A percentile compares a stretch with the other conserved stretches of the same genome.
These are phyloP conservation scores for Alternaria atra DNA, from an alignment of 2,329 filamentous ascomycete genomes.

Conservation along the genomic window DNA sequence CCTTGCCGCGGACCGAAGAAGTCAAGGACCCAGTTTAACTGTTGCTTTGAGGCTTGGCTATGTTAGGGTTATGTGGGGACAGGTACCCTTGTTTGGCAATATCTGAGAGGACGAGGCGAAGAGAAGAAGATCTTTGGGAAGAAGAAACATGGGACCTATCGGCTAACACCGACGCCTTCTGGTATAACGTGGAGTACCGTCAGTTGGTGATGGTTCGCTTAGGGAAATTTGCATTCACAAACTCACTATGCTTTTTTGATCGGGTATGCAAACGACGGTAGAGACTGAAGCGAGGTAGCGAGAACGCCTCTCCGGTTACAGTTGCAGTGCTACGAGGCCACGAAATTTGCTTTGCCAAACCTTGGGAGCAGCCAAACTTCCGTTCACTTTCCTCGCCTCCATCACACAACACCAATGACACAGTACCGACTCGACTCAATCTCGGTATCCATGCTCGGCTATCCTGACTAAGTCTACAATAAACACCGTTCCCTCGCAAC, in stretches of 20 bases:
- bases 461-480: not conserved
- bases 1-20: slow-evolving; percentile 2
- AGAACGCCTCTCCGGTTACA: not conserved
- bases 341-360: not conserved
- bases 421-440: not conserved
- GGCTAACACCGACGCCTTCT: not conserved
- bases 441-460: not conserved
- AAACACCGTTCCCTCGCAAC: slow-evolving; percentile 2
- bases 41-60: slow-evolving; percentile 1
- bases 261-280: not conserved
- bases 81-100: not conserved
- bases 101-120: not conserved
- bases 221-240: not conserved
- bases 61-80: not conserved
- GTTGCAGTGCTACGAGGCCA: not conserved
- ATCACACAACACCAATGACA: not conserved
- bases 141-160: not conserved
- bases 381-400: not conserved
- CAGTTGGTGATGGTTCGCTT: not conserved
- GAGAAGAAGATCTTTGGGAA: not conserved
- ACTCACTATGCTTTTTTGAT: not conserved
- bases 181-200: not conserved
- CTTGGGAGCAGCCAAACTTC: not conserved
- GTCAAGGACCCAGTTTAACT: not conserved
- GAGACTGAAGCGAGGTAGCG: not conserved